These are phyloP conservation scores for Neurospora sp. DNA, from an alignment of 495 filamentous ascomycete genomes.

Conservation along the genomic window DNA sequence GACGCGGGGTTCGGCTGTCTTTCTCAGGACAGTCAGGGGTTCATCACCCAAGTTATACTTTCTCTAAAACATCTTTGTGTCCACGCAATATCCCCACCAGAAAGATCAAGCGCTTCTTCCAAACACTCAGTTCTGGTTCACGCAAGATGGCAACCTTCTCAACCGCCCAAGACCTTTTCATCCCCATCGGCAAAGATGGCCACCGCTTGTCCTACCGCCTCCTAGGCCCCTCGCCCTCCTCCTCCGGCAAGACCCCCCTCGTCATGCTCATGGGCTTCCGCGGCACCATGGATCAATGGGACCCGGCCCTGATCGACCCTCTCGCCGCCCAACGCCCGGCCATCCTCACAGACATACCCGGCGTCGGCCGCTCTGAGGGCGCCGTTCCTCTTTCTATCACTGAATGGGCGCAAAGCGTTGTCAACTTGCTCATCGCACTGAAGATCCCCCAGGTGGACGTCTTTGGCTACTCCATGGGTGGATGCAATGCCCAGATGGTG, in stretches of 20 bases:
- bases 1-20: background rate
- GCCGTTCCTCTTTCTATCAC: slow-evolving; percentile 9
- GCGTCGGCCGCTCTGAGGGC: slow-evolving; percentile 15
- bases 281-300: slow-evolving; percentile 23
- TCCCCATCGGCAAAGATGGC: background rate
- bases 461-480: slow-evolving; percentile 23
- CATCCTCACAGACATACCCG: slow-evolving; percentile 17
- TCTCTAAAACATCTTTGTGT: background rate
- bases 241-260: slow-evolving; percentile 15
- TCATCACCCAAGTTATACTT: background rate
- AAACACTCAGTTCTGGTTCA: background rate
- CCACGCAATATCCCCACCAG: too few relatives aligned
- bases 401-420: slow-evolving; percentile 45
- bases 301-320: slow-evolving; percentile 18
- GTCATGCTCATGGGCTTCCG: slow-evolving; percentile 23
- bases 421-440: slow-evolving; percentile 48
- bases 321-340: slow-evolving; percentile 15
- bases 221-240: slow-evolving; percentile 10
- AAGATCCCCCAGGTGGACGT: slow-evolving; percentile 48
- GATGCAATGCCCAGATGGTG: slow-evolving; percentile 17
- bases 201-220: slow-evolving; percentile 12
- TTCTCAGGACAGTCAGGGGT: background rate
- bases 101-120: too few relatives aligned
- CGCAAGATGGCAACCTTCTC: background rate
- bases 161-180: background rate